Conservation (phyloP, 768 basidiomycete genomes). For the Rubroboletus pulcherrimus region DNA sequence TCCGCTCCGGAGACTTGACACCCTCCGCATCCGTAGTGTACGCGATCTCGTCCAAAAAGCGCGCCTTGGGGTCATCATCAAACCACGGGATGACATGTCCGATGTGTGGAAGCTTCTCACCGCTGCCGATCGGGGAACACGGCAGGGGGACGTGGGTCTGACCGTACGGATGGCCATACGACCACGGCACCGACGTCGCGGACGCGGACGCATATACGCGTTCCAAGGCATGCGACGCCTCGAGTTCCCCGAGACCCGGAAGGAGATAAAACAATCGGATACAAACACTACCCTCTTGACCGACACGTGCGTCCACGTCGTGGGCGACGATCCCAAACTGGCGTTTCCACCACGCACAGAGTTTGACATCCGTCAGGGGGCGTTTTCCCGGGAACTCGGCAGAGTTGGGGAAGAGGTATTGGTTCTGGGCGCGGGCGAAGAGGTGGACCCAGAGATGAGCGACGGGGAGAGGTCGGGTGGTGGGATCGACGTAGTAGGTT, state of each 20-base stretch:
- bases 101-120: constrained; percentile 35
- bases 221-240: constrained; percentile 59
- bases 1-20: constrained; percentile 57
- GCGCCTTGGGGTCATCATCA: constrained; percentile 95
- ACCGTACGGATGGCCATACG: constrained; percentile 77
- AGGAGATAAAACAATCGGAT: constrained; percentile 56
- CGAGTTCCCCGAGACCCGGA: constrained; percentile 64
- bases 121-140: constrained; percentile 40
- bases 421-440: constrained; percentile 85
- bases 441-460: constrained; percentile 75
- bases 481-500: constrained; percentile 55
- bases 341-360: constrained; percentile 93
- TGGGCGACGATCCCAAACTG: constrained; percentile 56
- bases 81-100: constrained; percentile 84
- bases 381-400: constrained; percentile 64
- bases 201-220: constrained; percentile 28
- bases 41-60: constrained; percentile 90
- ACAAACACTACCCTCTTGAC: background rate
- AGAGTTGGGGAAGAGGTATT: constrained; percentile 94
- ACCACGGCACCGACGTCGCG: constrained; percentile 43
- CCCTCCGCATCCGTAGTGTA: constrained; percentile 59
- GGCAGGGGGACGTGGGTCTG: constrained; percentile 39
- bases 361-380: constrained; percentile 68
- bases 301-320: constrained; percentile 30
- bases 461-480: constrained; percentile 56